phyloP scores from a whole-genome alignment of 257 asterid species.

The Jacaranda mimosifolia region DNA sequence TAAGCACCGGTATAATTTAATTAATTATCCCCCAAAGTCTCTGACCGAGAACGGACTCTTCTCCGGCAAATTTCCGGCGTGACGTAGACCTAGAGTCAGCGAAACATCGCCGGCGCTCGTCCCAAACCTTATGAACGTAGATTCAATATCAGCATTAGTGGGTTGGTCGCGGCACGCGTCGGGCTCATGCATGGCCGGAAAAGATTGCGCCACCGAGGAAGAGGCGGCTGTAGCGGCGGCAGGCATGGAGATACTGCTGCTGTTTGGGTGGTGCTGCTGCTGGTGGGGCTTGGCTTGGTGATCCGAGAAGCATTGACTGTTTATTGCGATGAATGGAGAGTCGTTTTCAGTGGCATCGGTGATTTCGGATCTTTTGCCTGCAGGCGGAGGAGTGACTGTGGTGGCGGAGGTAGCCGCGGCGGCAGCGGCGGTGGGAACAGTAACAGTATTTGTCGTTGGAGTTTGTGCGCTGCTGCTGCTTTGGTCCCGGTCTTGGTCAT shows the following conservation, averaged over 20 bases:
- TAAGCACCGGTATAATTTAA: conserved; percentile 31
- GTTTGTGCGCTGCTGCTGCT: conserved; percentile 70
- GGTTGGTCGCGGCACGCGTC: neutral
- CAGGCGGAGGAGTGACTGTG: conserved; percentile 47
- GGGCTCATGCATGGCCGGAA: conserved; percentile 44
- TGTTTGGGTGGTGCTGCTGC: conserved; percentile 22
- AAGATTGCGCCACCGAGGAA: conserved; percentile 37
- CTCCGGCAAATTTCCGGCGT: conserved; percentile 90
- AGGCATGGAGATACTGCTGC: conserved; percentile 5
- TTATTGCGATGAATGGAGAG: conserved; percentile 67
- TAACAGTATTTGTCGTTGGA: conserved; percentile 46
- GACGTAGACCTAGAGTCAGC: conserved; percentile 95
- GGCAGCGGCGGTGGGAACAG: conserved; percentile 36
- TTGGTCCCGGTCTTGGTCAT: conserved; percentile 51
- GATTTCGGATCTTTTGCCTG: conserved; percentile 52
- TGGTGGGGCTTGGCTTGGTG: conserved; percentile 34
- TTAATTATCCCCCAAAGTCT: conserved; percentile 58
- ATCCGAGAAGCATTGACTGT: conserved; percentile 58
- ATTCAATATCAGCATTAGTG: conserved; percentile 44
- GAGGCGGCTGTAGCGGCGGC: conserved; percentile 29
- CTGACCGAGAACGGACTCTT: conserved; percentile 74
- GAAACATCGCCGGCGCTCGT: conserved; percentile 84
- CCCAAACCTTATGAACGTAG: conserved; percentile 76
- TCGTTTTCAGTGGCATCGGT: conserved; percentile 59
- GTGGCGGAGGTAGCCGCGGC: conserved; percentile 39